phyloP scores from a whole-genome alignment of 768 basidiomycete genomes.

The Suillus cothurnatus region DNA sequence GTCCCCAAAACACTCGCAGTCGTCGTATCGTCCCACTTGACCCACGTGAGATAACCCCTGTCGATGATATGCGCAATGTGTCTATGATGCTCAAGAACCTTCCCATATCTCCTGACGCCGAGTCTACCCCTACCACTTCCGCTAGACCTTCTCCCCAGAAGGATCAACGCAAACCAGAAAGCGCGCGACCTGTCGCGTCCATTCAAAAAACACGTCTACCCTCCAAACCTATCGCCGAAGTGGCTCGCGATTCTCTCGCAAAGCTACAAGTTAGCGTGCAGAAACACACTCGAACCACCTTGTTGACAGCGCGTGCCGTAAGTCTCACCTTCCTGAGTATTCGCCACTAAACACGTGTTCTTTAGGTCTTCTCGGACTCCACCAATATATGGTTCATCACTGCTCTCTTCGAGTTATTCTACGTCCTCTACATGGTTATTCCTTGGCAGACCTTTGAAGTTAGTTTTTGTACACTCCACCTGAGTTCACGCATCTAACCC shows the following conservation, averaged over 20 bases:
- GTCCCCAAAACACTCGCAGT: slow-evolving; percentile 22
- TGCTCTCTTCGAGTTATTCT: slow-evolving; percentile 53
- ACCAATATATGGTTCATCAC: slow-evolving; percentile 61
- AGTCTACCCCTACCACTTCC: slow-evolving; percentile 10
- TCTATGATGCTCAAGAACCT: slow-evolving; percentile 53
- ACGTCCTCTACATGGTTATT: slow-evolving; percentile 51
- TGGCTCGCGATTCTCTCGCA: slow-evolving; percentile 24
- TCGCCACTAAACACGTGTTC: slow-evolving; percentile 7
- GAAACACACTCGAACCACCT: slow-evolving; percentile 20
- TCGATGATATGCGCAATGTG: slow-evolving; percentile 51
- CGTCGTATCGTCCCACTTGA: slow-evolving; percentile 21
- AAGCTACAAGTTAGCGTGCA: slow-evolving; percentile 22
- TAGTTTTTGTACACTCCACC: slow-evolving; percentile 18
- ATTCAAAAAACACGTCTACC: slow-evolving; percentile 30
- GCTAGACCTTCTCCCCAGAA: slow-evolving; percentile 19
- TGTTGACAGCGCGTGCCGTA: slow-evolving; percentile 32
- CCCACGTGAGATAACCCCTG: slow-evolving; percentile 46
- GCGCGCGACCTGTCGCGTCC: slow-evolving; percentile 19
- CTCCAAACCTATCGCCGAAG: slow-evolving; percentile 21
- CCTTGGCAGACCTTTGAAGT: slow-evolving; percentile 56
- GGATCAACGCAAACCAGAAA: slow-evolving; percentile 10
- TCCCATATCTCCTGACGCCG: slow-evolving; percentile 41
- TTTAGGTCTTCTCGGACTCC: slow-evolving; percentile 64
- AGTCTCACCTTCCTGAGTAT: slow-evolving; percentile 9
- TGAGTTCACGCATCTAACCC: not conserved